Percentiles rank a stretch among this genome's conserved stretches.
Evolutionary conservation across 2,329 filamentous ascomycete species (phyloP).

Genomic region (Verruconis gallopava): DNA sequence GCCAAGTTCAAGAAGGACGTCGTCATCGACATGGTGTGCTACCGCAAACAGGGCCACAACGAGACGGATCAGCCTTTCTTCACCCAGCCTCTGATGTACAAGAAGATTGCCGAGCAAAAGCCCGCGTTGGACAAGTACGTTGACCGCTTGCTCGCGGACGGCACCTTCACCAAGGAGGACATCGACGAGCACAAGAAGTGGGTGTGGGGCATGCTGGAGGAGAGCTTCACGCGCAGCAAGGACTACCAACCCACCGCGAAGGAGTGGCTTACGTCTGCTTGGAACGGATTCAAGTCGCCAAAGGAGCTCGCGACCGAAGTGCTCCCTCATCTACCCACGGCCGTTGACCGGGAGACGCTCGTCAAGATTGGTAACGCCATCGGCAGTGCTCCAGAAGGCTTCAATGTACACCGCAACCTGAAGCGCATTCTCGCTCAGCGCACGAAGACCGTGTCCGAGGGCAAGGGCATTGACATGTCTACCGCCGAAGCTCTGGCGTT

Average conservation of each 20-base stretch:
- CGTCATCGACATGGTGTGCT: constrained; percentile 96
- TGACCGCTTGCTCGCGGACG: constrained; percentile 78
- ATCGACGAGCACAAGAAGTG: constrained; percentile 98
- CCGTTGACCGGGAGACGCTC: constrained; percentile 57
- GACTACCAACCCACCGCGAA: constrained; percentile 94
- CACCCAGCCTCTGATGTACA: constrained; percentile 99
- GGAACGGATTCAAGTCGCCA: constrained; percentile 98
- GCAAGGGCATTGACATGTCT: constrained; percentile 93
- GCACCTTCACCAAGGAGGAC: constrained; percentile 93
- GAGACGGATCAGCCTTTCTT: constrained; percentile 99
- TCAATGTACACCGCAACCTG: constrained; percentile 84
- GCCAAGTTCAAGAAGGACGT: constrained; percentile 98
- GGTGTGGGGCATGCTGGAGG: constrained; percentile 98
- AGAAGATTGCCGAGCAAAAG: constrained; percentile 77
- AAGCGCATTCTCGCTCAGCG: constrained; percentile 88
- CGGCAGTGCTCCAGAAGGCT: constrained; percentile 66
- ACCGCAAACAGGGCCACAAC: constrained; percentile 98
- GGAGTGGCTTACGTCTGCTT: constrained; percentile 96
- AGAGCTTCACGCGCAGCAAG: constrained; percentile 94
- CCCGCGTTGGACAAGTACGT: constrained; percentile 84
- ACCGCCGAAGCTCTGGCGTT: constrained; percentile 95
- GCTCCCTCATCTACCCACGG: constrained; percentile 80
- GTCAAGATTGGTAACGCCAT: constrained; percentile 75
- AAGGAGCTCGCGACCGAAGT: constrained; percentile 95
- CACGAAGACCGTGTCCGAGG: constrained; percentile 83